Evolutionary conservation across 1,284 basidiomycete species (phyloP), one percentile per base, ranked within the genome.

Genomic region (Cutaneotrichosporon cutaneum): DNA sequence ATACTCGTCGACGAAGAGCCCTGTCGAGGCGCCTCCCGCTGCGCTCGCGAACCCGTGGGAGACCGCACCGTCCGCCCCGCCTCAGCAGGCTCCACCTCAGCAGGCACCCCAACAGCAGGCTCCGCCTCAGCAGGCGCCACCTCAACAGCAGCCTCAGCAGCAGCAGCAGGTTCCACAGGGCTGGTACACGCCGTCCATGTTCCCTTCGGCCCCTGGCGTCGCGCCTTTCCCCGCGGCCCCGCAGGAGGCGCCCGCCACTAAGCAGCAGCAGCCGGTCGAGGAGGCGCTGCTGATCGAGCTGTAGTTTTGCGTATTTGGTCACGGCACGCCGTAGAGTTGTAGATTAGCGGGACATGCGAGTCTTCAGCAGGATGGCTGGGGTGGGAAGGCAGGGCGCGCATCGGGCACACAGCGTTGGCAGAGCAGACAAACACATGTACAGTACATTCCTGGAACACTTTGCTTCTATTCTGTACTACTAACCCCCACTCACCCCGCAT

Each of bases 231-330:
- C 89, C 1, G 81, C 82, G 53, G 89, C 84, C 4, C 90, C 90
- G 4, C 86, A 86, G 4, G 82, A 62, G n/a, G 35, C 52, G 18
- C 33, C 33, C 6, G 52, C 33, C 0, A 33, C n/a, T 4, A 35
- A 33, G 30, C n/a, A 83, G 85, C 85, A 85, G 66, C 84, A 86
- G 64, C 87, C 90, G 74, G 84, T 87, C 76, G 88, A 90, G 79
- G 91, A 93, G 75, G 89, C 89, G 51, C 77, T 91, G 76, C 82
- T 94, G 81, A 94, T 94, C 77, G 76, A 78, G 70, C 64, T 80
- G 35, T 77, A 39, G 27, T 2, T 21, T n/a, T 32, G 30, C 16
- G 27, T 21, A 26, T 30, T 3, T 30, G 9, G 32, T 5, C 18
- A 53, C 9, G 18, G 18, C 18, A n/a, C 9, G 30, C 36, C 16